Conservation (phyloP, 2,329 filamentous ascomycete genomes). For the Ceratocystis alfenasii region DNA sequence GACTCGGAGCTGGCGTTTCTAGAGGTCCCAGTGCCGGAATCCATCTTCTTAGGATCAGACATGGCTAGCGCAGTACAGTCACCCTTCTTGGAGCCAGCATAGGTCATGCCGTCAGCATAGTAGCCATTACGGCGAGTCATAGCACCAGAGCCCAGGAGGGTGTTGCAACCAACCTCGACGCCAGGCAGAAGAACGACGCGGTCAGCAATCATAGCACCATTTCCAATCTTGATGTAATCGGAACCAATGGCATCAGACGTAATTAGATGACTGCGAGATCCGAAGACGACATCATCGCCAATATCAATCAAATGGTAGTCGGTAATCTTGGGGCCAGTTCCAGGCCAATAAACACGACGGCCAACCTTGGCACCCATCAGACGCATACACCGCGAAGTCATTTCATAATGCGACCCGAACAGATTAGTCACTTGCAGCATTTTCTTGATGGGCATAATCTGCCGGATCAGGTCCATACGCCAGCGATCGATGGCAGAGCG, state of each 20-base stretch:
- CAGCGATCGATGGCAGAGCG: slow-evolving; percentile 34
- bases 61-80: slow-evolving; percentile 35
- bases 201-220: slow-evolving; percentile 46
- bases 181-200: slow-evolving; percentile 42
- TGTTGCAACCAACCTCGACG: slow-evolving; percentile 36
- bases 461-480: slow-evolving; percentile 35
- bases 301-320: slow-evolving; percentile 45
- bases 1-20: slow-evolving; percentile 12
- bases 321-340: slow-evolving; percentile 41
- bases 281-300: slow-evolving; percentile 49
- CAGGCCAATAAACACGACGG: slow-evolving; percentile 45
- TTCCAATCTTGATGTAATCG: slow-evolving; percentile 36
- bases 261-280: slow-evolving; percentile 41
- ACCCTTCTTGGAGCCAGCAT: slow-evolving; percentile 41
- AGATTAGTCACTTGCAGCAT: slow-evolving; percentile 40
- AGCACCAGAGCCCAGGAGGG: slow-evolving; percentile 44
- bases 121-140: slow-evolving; percentile 35
- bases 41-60: slow-evolving; percentile 2
- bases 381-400: slow-evolving; percentile 40
- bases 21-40: background rate
- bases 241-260: slow-evolving; percentile 42
- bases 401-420: slow-evolving; percentile 44
- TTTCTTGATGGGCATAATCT: slow-evolving; percentile 33
- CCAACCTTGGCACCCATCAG: slow-evolving; percentile 42
- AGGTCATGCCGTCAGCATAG: slow-evolving; percentile 38